These are phyloP conservation scores for Aspergillus novoparasiticus DNA, from an alignment of 2,329 filamentous ascomycete species.

Conservation along the genomic window DNA sequence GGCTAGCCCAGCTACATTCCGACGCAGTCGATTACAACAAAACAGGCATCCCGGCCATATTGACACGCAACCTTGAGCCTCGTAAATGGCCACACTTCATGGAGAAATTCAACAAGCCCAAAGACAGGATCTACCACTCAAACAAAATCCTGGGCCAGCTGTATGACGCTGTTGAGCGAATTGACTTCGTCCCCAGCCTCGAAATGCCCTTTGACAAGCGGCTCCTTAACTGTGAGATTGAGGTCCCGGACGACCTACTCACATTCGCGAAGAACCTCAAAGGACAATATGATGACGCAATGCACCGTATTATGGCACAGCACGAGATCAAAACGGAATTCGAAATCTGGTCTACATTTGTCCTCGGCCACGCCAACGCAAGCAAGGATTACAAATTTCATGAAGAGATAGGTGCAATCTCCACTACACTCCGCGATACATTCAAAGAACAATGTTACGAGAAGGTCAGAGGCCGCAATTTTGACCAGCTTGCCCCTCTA, in stretches of 20 bases:
- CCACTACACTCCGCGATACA: conserved; percentile 65
- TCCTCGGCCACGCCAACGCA: conserved; percentile 71
- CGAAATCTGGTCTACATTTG: conserved; percentile 86
- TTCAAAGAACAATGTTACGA: conserved; percentile 69
- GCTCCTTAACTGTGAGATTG: conserved; percentile 64
- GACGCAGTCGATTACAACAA: conserved; percentile 94
- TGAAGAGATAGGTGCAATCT: conserved; percentile 75
- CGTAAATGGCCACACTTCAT: conserved; percentile 82
- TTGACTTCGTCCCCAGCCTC: conserved; percentile 74
- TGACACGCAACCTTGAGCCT: conserved; percentile 64
- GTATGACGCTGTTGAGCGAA: conserved; percentile 72
- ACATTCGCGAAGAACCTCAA: conserved; percentile 69
- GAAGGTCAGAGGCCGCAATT: conserved; percentile 63
- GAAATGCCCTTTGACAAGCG: conserved; percentile 73
- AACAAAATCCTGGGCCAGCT: conserved; percentile 74
- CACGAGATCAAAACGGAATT: conserved; percentile 84
- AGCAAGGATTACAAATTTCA: conserved; percentile 82
- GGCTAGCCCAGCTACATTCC: conserved; percentile 80
- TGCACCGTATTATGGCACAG: conserved; percentile 81
- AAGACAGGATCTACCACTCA: conserved; percentile 64
- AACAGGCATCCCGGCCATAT: conserved; percentile 75
- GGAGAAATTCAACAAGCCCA: conserved; percentile 62
- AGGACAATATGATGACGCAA: conserved; percentile 71
- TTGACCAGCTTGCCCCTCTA: conserved; percentile 67
- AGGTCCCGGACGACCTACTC: conserved; percentile 58